Evolutionary conservation across 768 basidiomycete genomes (phyloP).

Genomic region (Suillus luteus): DNA sequence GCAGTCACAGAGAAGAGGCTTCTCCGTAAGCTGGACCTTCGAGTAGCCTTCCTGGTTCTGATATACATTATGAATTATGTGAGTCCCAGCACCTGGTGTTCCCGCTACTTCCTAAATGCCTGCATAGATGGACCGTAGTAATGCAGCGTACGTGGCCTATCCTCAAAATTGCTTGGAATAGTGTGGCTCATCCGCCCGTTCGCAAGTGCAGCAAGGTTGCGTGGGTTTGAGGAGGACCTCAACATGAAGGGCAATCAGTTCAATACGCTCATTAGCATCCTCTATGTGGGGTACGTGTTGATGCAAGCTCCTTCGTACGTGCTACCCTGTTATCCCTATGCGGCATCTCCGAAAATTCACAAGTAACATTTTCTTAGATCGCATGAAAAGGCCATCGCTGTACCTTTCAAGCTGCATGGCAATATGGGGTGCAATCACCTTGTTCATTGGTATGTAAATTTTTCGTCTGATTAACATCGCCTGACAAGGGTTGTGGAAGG

Average conservation of each 20-base stretch:
- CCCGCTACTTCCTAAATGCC: slow-evolving; percentile 5
- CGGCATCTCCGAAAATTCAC: background rate
- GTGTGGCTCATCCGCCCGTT: background rate
- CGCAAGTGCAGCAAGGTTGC: slow-evolving; percentile 64
- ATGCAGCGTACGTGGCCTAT: slow-evolving; percentile 49
- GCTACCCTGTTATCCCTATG: background rate
- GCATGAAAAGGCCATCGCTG: slow-evolving; percentile 63
- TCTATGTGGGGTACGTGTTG: slow-evolving; percentile 69
- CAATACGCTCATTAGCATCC: slow-evolving; percentile 64
- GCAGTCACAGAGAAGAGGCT: slow-evolving; percentile 47
- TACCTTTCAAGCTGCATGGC: slow-evolving; percentile 67
- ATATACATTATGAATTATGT: slow-evolving; percentile 53
- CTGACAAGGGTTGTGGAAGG: slow-evolving; percentile 25
- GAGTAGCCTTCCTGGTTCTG: slow-evolving; percentile 46
- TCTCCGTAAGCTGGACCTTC: slow-evolving; percentile 43
- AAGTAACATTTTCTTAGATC: slow-evolving; percentile 70
- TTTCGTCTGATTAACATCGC: slow-evolving; percentile 11
- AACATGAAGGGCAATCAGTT: slow-evolving; percentile 61
- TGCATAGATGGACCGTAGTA: slow-evolving; percentile 66
- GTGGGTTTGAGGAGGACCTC: slow-evolving; percentile 69
- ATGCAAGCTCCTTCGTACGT: slow-evolving; percentile 76
- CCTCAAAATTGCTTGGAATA: background rate
- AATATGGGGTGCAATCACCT: slow-evolving; percentile 68
- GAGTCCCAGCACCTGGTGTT: slow-evolving; percentile 17
- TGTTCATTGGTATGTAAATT: slow-evolving; percentile 44